phyloP scores from a whole-genome alignment of 495 filamentous ascomycete genomes.

The Jackrogersella multiformis region DNA sequence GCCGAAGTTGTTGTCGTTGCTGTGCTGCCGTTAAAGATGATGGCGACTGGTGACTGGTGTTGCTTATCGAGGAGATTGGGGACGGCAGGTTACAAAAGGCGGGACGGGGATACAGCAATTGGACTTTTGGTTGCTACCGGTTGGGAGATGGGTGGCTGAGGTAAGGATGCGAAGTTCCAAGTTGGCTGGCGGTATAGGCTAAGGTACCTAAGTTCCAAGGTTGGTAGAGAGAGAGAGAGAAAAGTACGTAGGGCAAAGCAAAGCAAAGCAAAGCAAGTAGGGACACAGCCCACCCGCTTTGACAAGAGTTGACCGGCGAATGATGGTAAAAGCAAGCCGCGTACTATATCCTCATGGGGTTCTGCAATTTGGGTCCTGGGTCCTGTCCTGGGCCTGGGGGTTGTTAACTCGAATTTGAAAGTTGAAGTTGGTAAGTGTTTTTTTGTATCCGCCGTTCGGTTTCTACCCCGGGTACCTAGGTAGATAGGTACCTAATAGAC shows the following conservation, averaged over 20 bases:
- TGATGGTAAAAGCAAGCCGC: constrained; percentile 5
- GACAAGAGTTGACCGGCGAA: constrained; percentile 9
- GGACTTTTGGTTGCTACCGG: constrained; percentile 21
- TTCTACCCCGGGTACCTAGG: not conserved
- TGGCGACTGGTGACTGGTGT: constrained; percentile 4
- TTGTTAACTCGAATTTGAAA: not conserved
- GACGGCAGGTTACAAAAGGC: constrained; percentile 20
- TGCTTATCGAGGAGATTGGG: constrained; percentile 25
- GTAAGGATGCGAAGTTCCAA: constrained; percentile 27
- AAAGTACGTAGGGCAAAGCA: not conserved
- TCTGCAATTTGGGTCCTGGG: not conserved
- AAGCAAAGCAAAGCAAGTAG: not conserved
- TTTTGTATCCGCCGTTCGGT: constrained; percentile 10
- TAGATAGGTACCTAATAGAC: not conserved
- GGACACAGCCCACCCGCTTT: constrained; percentile 25
- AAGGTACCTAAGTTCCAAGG: not conserved
- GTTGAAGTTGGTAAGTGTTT: constrained; percentile 27
- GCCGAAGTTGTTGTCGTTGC: constrained; percentile 3
- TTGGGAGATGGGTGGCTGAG: constrained; percentile 39
- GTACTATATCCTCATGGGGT: not conserved
- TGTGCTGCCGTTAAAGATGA: not conserved
- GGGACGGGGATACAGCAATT: constrained; percentile 28
- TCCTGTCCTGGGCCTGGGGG: not conserved
- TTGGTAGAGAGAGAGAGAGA: not conserved
- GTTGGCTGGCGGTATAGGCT: constrained; percentile 18